Evolutionary conservation across 1,284 basidiomycete genomes (phyloP).

Genomic region (Porogramme epimiltina): DNA sequence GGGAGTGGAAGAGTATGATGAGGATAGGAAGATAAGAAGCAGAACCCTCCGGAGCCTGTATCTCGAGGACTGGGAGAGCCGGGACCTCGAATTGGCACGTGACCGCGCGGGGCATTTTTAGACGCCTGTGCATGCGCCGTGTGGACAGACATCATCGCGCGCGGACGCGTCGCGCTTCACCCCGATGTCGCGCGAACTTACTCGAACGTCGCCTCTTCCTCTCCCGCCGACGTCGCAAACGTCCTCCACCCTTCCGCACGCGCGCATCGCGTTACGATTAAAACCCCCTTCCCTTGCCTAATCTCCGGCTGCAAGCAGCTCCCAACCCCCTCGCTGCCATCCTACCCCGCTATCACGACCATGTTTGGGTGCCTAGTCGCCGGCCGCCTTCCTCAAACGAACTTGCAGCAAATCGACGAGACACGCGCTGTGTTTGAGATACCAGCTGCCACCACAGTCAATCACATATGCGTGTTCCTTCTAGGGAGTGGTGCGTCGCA

Average conservation of each 20-base stretch:
- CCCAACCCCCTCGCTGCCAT: not conserved
- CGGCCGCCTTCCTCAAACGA: constrained; percentile 75
- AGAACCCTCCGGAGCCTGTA: no score
- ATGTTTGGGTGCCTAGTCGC: constrained; percentile 81
- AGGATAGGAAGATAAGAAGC: no score
- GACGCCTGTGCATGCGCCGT: constrained; percentile 4
- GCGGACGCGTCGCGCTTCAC: constrained; percentile 5
- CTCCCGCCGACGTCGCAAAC: not conserved
- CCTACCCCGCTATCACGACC: not conserved
- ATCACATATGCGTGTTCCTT: constrained; percentile 89
- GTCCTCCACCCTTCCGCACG: not conserved
- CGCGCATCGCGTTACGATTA: not conserved
- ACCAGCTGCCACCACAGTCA: constrained; percentile 75
- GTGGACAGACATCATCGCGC: constrained; percentile 1
- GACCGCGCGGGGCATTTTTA: not conserved
- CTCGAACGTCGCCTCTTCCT: constrained; percentile 10
- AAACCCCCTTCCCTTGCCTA: not conserved
- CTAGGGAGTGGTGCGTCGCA: constrained; percentile 72
- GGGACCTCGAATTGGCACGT: no score
- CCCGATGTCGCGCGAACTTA: constrained; percentile 15
- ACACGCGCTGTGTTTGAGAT: constrained; percentile 87
- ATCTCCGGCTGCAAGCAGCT: no score
- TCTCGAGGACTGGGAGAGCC: no score
- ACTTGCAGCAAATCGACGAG: constrained; percentile 77
- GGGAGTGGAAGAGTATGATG: no score